These are phyloP conservation scores for Jackrogersella multiformis DNA, from an alignment of 495 filamentous ascomycete genomes.

Conservation along the genomic window DNA sequence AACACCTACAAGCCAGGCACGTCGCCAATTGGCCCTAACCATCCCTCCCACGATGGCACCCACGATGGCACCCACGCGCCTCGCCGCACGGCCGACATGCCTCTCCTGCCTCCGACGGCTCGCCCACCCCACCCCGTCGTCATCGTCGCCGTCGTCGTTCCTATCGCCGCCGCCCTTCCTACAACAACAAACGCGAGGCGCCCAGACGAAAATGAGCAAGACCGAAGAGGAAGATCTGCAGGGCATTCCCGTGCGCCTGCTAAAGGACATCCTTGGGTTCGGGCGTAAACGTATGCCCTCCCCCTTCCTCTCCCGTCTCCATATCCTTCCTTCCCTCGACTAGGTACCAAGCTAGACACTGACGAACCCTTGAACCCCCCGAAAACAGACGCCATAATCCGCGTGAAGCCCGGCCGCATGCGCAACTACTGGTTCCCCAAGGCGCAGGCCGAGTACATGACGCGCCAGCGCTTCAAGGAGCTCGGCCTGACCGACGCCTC, in stretches of 20 bases:
- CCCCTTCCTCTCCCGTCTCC: background rate
- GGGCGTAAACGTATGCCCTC: constrained; percentile 63
- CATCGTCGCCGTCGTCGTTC: constrained; percentile 19
- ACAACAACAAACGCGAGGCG: constrained; percentile 57
- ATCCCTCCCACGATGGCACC: constrained; percentile 33
- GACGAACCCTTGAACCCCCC: background rate
- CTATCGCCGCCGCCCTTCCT: constrained; percentile 17
- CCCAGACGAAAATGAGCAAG: constrained; percentile 59
- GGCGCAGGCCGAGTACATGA: constrained; percentile 59
- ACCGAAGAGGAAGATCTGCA: constrained; percentile 50
- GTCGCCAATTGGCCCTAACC: constrained; percentile 7
- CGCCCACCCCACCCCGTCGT: constrained; percentile 22
- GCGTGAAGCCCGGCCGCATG: constrained; percentile 57
- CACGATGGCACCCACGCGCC: constrained; percentile 39
- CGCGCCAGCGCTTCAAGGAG: constrained; percentile 50
- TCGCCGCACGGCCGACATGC: constrained; percentile 40
- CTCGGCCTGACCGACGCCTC: constrained; percentile 51
- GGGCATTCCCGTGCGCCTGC: constrained; percentile 67
- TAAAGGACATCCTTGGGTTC: constrained; percentile 66
- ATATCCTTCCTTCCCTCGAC: background rate
- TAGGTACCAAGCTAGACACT: background rate
- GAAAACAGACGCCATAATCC: constrained; percentile 54
- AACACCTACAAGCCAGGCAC: background rate
- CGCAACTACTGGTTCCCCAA: constrained; percentile 58
- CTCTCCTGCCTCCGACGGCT: constrained; percentile 43